Percentiles rank a stretch among this genome's conserved stretches.
Evolutionary conservation across 176 grass and related monocot species (phyloP).

Genomic region (Carex myosuroides): DNA sequence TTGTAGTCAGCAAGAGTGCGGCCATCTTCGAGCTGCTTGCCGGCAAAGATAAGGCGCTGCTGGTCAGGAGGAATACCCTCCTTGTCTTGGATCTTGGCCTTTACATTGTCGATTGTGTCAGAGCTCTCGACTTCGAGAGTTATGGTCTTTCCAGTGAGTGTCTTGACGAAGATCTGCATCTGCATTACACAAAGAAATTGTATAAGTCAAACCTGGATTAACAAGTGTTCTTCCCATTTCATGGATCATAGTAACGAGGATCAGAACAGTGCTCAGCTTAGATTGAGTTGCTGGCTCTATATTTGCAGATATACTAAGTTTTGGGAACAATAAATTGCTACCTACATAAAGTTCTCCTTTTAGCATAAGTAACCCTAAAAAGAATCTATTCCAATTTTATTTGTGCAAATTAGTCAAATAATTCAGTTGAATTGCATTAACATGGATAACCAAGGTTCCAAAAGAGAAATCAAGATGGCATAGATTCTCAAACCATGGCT

Average conservation of each 20-base stretch:
- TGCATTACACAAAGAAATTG: neutral
- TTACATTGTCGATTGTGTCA: conserved; percentile 18
- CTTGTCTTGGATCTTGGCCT: conserved; percentile 21
- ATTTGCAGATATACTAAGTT: neutral
- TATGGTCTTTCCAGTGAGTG: conserved; percentile 18
- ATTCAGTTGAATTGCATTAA: neutral
- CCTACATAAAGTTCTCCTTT: neutral
- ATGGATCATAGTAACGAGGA: neutral
- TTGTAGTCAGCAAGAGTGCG: conserved; percentile 59
- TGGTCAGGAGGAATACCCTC: conserved; percentile 9
- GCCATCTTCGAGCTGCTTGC: conserved; percentile 51
- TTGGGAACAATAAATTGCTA: neutral
- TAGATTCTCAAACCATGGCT: neutral
- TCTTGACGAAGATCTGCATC: conserved; percentile 42
- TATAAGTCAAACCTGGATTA: neutral
- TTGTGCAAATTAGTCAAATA: neutral
- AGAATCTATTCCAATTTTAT: neutral
- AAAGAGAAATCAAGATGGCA: neutral
- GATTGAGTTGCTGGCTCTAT: neutral
- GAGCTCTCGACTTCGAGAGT: conserved; percentile 20
- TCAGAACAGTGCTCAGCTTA: neutral
- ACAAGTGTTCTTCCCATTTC: neutral
- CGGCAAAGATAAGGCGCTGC: neutral
- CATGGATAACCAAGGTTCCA: neutral
- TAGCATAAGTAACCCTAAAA: neutral